Evolutionary conservation across 2,329 filamentous ascomycete genomes (phyloP).

Genomic region (Pseudogymnoascus sp.): DNA sequence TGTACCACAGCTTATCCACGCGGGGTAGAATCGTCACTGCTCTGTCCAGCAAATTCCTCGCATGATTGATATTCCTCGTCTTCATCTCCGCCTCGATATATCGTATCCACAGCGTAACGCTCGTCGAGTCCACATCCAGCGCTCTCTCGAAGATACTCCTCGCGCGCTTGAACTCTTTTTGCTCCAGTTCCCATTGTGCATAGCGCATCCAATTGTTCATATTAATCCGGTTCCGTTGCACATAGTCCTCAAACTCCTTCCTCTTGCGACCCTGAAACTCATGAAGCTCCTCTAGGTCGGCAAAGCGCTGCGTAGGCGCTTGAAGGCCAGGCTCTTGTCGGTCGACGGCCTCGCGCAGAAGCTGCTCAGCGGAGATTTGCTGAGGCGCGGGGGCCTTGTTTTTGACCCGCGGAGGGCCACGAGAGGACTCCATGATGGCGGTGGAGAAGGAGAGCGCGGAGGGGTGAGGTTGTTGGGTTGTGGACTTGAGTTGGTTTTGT

Average conservation of each 20-base stretch:
- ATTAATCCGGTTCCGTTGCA: constrained; percentile 85
- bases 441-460: constrained; percentile 7
- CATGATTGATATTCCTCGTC: constrained; percentile 90
- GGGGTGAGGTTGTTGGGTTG: background rate
- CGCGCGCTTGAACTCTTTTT: constrained; percentile 91
- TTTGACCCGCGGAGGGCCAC: constrained; percentile 92
- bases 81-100: constrained; percentile 98
- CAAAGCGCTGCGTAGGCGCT: constrained; percentile 88
- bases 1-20: constrained; percentile 97
- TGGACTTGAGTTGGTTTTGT: background rate
- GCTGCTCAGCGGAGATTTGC: constrained; percentile 93
- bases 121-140: constrained; percentile 82
- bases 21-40: constrained; percentile 88
- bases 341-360: constrained; percentile 94
- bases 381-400: constrained; percentile 92
- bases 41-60: constrained; percentile 85
- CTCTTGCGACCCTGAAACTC: constrained; percentile 94
- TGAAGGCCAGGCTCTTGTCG: constrained; percentile 83
- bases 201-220: constrained; percentile 99
- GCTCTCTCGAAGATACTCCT: constrained; percentile 91
- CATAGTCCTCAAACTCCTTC: constrained; percentile 97
- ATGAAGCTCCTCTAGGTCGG: constrained; percentile 94
- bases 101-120: constrained; percentile 78
- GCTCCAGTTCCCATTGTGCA: constrained; percentile 93
- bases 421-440: constrained; percentile 72